Percentiles rank a stretch among this genome's conserved stretches.
These are phyloP conservation scores for Pelagomonas calceolata DNA, from an alignment of 108 stramenopile genomes.

Conservation along the genomic window DNA sequence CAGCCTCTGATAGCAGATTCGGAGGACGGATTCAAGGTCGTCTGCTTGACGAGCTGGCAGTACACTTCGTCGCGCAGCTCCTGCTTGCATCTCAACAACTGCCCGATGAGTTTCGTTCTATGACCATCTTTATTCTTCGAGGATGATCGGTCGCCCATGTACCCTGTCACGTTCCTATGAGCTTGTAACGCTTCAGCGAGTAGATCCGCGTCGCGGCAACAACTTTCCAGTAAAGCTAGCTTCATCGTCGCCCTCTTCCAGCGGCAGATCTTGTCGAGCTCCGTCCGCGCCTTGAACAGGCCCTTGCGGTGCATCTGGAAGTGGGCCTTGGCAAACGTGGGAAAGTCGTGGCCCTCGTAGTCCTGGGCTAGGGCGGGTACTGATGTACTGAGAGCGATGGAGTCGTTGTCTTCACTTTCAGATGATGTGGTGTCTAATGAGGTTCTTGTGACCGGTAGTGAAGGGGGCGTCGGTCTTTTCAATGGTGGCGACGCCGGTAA, in stretches of 20 bases:
- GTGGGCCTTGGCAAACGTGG: conserved; percentile 21
- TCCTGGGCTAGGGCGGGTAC: conserved; percentile 6
- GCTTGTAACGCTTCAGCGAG: conserved; percentile 14
- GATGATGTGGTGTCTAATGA: too few relatives aligned
- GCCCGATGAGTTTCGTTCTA: conserved; percentile 19
- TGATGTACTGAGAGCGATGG: too few relatives aligned
- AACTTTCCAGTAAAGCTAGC: conserved; percentile 16
- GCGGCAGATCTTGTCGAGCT: conserved; percentile 13
- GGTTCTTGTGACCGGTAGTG: too few relatives aligned
- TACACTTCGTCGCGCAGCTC: conserved; percentile 33
- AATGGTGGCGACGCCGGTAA: background rate
- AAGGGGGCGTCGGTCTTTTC: too few relatives aligned
- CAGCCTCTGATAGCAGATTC: conserved; percentile 21
- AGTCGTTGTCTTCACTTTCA: too few relatives aligned
- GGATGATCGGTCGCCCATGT: conserved; percentile 28
- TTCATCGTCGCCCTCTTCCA: conserved; percentile 29
- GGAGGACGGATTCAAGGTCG: conserved; percentile 19
- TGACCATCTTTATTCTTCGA: conserved; percentile 18
- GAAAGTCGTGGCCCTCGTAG: conserved; percentile 11
- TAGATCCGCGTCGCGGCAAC: conserved; percentile 16
- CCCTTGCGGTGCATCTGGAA: conserved; percentile 30
- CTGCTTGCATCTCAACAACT: conserved; percentile 12
- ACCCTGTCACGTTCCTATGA: conserved; percentile 29
- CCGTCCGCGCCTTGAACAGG: conserved; percentile 19
- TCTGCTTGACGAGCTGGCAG: conserved; percentile 39